Evolutionary conservation across 257 asterid species (phyloP).

Genomic region (Lycium ferocissimum): DNA sequence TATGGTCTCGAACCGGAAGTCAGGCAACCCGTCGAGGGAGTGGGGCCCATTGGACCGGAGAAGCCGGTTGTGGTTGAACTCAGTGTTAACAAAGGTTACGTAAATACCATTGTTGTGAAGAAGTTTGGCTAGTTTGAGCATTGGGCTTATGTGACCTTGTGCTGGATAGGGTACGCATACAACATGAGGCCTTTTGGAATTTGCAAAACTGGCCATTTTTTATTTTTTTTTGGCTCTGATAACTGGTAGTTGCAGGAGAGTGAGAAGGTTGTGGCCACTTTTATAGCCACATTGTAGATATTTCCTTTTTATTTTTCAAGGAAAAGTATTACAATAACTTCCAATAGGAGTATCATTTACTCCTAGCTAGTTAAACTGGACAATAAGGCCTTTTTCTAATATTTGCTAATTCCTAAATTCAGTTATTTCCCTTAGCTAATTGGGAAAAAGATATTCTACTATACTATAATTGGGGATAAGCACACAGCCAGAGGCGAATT

Average conservation of each 20-base stretch:
- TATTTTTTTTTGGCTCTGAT: too few species aligned
- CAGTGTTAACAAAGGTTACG: constrained; percentile 17
- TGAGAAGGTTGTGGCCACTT: not conserved
- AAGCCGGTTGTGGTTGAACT: constrained; percentile 22
- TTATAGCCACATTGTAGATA: too few species aligned
- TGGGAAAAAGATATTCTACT: too few species aligned
- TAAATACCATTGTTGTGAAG: constrained; percentile 19
- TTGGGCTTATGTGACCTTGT: constrained; percentile 31
- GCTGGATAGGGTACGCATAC: constrained; percentile 22
- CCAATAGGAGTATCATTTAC: too few species aligned
- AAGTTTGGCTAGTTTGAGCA: constrained; percentile 28
- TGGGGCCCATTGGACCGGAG: constrained; percentile 20
- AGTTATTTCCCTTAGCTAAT: too few species aligned
- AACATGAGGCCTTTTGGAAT: not conserved
- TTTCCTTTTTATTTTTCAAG: too few species aligned
- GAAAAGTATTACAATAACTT: too few species aligned
- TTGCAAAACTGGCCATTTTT: not conserved
- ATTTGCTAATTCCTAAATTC: too few species aligned
- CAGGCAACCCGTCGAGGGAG: constrained; percentile 19
- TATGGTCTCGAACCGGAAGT: constrained; percentile 24
- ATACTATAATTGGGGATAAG: too few species aligned
- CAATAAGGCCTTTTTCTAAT: too few species aligned
- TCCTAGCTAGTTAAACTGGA: too few species aligned
- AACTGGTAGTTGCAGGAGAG: not conserved
- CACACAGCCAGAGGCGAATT: too few species aligned